A percentile compares a stretch with the other conserved stretches of the same genome.
Evolutionary conservation across 768 basidiomycete genomes (phyloP).

Genomic region (Podaxis sp.): DNA sequence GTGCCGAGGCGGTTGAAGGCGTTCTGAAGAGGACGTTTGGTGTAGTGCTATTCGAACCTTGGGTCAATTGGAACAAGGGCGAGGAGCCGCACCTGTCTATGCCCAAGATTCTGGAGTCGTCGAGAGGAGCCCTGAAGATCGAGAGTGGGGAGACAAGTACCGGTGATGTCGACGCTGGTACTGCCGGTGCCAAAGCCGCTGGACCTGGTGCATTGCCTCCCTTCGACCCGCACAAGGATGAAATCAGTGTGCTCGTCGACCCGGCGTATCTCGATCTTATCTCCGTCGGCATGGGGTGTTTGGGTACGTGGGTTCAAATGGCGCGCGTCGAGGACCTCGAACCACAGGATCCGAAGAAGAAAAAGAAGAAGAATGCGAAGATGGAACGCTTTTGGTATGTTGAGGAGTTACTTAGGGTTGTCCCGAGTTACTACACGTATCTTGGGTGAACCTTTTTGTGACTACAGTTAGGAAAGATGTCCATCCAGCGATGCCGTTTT

Average conservation of each 20-base stretch:
- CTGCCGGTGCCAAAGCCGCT: conserved; percentile 31
- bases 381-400: conserved; percentile 43
- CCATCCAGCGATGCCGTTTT: conserved; percentile 7
- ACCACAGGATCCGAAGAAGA: conserved; percentile 29
- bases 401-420: conserved; percentile 36
- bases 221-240: conserved; percentile 56
- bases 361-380: conserved; percentile 37
- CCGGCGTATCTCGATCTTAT: conserved; percentile 42
- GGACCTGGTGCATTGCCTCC: conserved; percentile 25
- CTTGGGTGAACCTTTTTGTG: not conserved
- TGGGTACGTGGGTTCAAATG: conserved; percentile 71
- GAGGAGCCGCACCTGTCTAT: conserved; percentile 33
- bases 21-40: conserved; percentile 35
- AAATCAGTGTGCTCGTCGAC: conserved; percentile 58
- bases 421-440: conserved; percentile 39
- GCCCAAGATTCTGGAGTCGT: conserved; percentile 38
- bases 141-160: not conserved
- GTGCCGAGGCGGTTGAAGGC: conserved; percentile 35
- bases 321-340: conserved; percentile 33
- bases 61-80: conserved; percentile 42
- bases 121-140: conserved; percentile 28
- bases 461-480: not conserved
- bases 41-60: conserved; percentile 39
- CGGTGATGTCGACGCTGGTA: conserved; percentile 19
- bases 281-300: conserved; percentile 56